Evolutionary conservation across 148 eudicot genomes (phyloP), one percentile per base, ranked within the genome.

Genomic region (Chenopodium formosanum): DNA sequence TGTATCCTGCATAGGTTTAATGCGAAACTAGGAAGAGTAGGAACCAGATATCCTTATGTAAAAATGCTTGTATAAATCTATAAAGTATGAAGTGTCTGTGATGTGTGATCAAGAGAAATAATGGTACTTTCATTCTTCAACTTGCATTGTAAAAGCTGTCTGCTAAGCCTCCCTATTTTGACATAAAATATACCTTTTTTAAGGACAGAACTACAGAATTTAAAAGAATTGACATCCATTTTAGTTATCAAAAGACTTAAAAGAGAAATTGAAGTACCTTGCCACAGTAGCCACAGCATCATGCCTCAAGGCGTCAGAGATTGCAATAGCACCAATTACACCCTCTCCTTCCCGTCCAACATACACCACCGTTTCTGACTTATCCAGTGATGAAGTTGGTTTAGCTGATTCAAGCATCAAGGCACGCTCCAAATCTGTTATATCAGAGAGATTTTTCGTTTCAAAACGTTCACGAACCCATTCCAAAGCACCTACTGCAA

Each of bases 291-390:
- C 90, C 79, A 86, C 85, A 76, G 97, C 98, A 89, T 95, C 98
- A 73, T 77, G 83, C 63, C 98, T 90, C 80, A 95, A 71, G 73
- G 82, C 80, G 83, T 95, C 97, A 68, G 96, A 91, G 73, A 95
- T 86, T 84, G 90, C 92, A 84, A 95, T 93, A 76, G 93, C 96
- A 78, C 97, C 98, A 78, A 93, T 89, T 56, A 95, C 80, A 71
- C 98, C 98, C 76, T 95, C 97, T 70, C 89, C 94, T 86, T 95
- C 98, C 80, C 93, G 86, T 25, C 98, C 98, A 82, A 95, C 94
- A 88, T 90, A 93, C 19, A 95, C 96, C 70, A 91, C 82, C 17
- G 97, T 95, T 73, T 84, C 89, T 60, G 98, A 95, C 80, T 87
- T 82, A 79, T 83, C 79, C 75, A 91, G 79, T 53, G 90, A 86